Evolutionary conservation across 2,329 filamentous ascomycete genomes (phyloP), one percentile per base, ranked within the genome.

Genomic region (Sclerotinia spermophila): DNA sequence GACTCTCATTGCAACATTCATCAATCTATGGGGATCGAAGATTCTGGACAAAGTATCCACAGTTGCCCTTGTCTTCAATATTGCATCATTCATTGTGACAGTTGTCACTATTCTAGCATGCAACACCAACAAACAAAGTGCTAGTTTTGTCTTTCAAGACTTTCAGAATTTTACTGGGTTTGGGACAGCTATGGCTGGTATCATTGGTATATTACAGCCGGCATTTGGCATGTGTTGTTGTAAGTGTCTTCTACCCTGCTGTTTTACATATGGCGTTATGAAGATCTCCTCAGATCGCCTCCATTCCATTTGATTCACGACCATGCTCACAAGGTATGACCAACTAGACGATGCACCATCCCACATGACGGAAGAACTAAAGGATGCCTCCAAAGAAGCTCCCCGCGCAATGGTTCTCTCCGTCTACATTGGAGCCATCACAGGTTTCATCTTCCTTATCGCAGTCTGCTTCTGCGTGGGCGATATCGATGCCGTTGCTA

Each of bases 361-460:
- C 0, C 85, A 87, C 70, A 86, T 87, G 85, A 84, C 82, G 0
- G 86, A 87, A 75, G 86, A 87, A 73, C 84, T 87, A 74, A 82
- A 82, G 64, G 81, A 85, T 65, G 82, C 85, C 0, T 81, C 82
- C 7, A 84, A 82, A 65, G 81, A 86, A 73, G 85, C 83, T 2
- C 86, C 86, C 0, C 77, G 80, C 72, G 82, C 82, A 1, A 85
- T 86, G 74, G 79, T 86, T 17, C 79, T 81, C 33, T 83, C 83
- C 1, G 81, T 85, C 59, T 74, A 82, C 35, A 80, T 86, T 70
- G 86, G 85, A 60, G 83, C 83, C 5, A 73, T 77, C 1, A 80
- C 85, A 1, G 84, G 84, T 1, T 82, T 86, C 71, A 76, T 82
- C 27, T 86, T 86, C 72, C 77, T 86, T 0, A 78, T 86, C 24